Evolutionary conservation across 2,329 filamentous ascomycete species (phyloP), one percentile per base, ranked within the genome.

Genomic region (Pestalotiopsis sp.): DNA sequence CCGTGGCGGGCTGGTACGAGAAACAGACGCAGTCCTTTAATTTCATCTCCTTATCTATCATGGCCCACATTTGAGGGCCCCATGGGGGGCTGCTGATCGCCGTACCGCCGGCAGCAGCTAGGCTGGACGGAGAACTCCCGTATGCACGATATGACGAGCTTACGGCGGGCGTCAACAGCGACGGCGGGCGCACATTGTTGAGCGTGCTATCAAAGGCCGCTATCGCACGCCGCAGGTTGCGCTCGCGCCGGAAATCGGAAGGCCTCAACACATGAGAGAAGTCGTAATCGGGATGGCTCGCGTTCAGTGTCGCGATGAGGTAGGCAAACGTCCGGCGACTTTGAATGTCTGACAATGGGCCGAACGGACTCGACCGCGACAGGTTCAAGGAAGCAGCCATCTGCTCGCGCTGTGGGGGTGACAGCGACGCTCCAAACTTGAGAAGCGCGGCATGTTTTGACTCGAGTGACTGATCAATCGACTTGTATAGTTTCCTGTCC

Each of bases 401-500:
- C 70, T 92, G 86, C 71, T 89, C 86, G 68, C 90, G 90, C 72
- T 94, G 90, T 1, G 94, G 93, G 35, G 94, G 93, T 24, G 95
- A 97, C 22, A 98, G 86, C 61, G 93, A 94, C 20, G 93, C 93
- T 38, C 95, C 94, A 35, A 97, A 88, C 71, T 94, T 92, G 63
- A 98, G 85, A 1, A 97, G 88, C 7, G 94, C 93, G 73, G 94
- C 92, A 85, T 98, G 94, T 79, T 97, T 94, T 48, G 92, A 92
- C 79, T 97, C 94, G 68, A 99, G 88, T 38, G 93, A 94, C 76
- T 92, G 90, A 78, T 98, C 94, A 77, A 99, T 98, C 77, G 91
- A 93, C 81, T 94, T 97, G 85, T 98, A 98, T 9, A 99, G 85
- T 78, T 98, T 98, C 87, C 98, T 98, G 79, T 99, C 96, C 71